phyloP scores from a whole-genome alignment of 169 alveolate species.

The Blepharisma undulans region DNA sequence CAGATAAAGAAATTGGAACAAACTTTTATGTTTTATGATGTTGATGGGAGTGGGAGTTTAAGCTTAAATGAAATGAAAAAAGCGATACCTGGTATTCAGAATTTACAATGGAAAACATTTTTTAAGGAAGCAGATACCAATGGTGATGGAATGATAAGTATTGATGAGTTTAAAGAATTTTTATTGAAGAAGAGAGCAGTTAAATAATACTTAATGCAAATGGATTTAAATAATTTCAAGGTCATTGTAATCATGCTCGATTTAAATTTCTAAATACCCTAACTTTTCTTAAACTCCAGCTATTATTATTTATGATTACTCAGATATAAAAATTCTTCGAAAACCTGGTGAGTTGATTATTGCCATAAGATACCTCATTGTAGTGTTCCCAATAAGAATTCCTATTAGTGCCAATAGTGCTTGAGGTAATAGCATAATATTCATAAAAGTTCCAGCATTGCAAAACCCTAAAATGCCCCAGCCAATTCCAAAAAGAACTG shows the following conservation, averaged over 20 bases:
- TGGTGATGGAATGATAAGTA: conserved; percentile 10
- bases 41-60: conserved; percentile 55
- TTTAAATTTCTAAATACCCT: no score
- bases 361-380: neutral
- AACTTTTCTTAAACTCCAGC: no score
- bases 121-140: conserved; percentile 17
- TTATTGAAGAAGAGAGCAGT: neutral
- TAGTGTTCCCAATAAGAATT: neutral
- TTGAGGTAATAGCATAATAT: neutral
- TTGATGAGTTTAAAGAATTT: conserved; percentile 1
- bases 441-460: conserved; percentile 75
- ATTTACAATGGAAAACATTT: neutral
- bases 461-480: conserved; percentile 86
- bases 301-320: neutral
- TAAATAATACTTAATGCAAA: no score
- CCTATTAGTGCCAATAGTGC: neutral
- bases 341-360: neutral
- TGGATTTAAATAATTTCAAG: no score
- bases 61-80: conserved; percentile 43
- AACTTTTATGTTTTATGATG: conserved; percentile 59
- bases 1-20: conserved; percentile 52
- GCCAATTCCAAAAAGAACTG: conserved; percentile 83
- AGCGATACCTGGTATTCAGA: conserved; percentile 10
- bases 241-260: no score
- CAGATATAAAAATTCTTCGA: neutral